phyloP scores from a whole-genome alignment of 768 basidiomycete genomes.

The Russula earlei region DNA sequence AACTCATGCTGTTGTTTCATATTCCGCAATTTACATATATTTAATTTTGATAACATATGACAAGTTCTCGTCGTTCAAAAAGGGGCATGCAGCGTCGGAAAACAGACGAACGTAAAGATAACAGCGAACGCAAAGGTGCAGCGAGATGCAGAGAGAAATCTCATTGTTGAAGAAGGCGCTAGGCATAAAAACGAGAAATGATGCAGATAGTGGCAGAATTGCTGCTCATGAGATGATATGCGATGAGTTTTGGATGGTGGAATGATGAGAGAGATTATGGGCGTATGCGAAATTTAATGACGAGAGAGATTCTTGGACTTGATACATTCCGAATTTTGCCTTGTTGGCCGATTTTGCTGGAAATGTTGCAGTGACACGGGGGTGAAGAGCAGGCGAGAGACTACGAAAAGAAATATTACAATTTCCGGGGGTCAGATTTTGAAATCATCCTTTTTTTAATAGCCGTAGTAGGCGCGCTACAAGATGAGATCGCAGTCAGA shows the following conservation, averaged over 20 bases:
- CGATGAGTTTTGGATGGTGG: slow-evolving; percentile 10
- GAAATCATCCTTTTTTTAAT: slow-evolving; percentile 9
- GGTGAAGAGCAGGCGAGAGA: slow-evolving; percentile 3
- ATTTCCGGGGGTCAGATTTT: slow-evolving; percentile 13
- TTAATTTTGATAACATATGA: slow-evolving; percentile 13
- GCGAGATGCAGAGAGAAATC: slow-evolving; percentile 2
- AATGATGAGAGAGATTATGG: slow-evolving; percentile 14
- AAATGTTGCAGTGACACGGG: slow-evolving; percentile 17
- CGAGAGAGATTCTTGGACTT: slow-evolving; percentile 15
- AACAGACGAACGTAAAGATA: background rate
- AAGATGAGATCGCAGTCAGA: slow-evolving; percentile 18
- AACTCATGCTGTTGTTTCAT: background rate
- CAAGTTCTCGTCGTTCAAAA: background rate
- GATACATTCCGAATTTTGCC: slow-evolving; percentile 15
- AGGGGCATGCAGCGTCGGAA: background rate
- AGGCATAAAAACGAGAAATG: slow-evolving; percentile 16
- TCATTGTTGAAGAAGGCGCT: slow-evolving; percentile 2
- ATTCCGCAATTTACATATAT: background rate
- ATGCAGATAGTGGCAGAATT: slow-evolving; percentile 17
- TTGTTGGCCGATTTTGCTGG: slow-evolving; percentile 1
- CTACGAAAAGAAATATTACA: slow-evolving; percentile 13
- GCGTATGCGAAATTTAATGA: slow-evolving; percentile 8
- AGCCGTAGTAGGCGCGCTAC: slow-evolving; percentile 55
- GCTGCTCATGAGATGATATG: slow-evolving; percentile 15
- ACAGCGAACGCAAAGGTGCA: slow-evolving; percentile 8